Evolutionary conservation across 768 basidiomycete genomes (phyloP), one percentile per base, ranked within the genome.

Genomic region (Wakefieldia striispora): DNA sequence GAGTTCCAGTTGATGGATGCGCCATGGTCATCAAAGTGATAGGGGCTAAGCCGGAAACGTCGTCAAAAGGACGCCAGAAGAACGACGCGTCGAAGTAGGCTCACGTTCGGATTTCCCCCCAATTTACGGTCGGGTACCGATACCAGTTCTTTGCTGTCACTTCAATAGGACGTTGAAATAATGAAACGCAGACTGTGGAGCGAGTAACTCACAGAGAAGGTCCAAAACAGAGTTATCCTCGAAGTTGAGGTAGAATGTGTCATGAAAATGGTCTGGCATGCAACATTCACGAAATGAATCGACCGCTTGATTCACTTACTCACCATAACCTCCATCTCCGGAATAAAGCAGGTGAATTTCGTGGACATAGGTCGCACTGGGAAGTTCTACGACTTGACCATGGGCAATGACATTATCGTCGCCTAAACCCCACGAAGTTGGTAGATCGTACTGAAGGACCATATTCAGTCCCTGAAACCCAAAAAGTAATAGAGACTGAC

Each of bases 281-380:
- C 21, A 4, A 17, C 17, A 7, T 20, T 24, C 34, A 19, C 50
- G 14, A 55, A 21, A 8, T 1, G 5, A n/a, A n/a, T 12, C 45
- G 13, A 36, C 21, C n/a, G 13, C 12, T 34, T 12, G 19, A 31
- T 33, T 19, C 37, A 26, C n/a, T 24, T 27, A 53, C 70, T 45
- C 37, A 71, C 74, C 50, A n/a, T 66, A 59, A 1, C 38, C 48
- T 6, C 68, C 70, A 40, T 75, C 75, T 21, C 74, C 75, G 19
- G 75, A 68, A 54, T 79, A 80, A 11, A 79, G 52, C 43, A 79
- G 65, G 48, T 79, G 76, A 21, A 81, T 57, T 50, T 80, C 70
- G 50, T 80, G 79, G 1, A 72, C 66, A 50, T 61, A 69, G 0
- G 68, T 70, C n/a, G 65, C 58, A 0, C 60, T 44, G 8, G 58